These are phyloP conservation scores for Aspergillus caelatus DNA, from an alignment of 2,329 filamentous ascomycete genomes.

Conservation along the genomic window DNA sequence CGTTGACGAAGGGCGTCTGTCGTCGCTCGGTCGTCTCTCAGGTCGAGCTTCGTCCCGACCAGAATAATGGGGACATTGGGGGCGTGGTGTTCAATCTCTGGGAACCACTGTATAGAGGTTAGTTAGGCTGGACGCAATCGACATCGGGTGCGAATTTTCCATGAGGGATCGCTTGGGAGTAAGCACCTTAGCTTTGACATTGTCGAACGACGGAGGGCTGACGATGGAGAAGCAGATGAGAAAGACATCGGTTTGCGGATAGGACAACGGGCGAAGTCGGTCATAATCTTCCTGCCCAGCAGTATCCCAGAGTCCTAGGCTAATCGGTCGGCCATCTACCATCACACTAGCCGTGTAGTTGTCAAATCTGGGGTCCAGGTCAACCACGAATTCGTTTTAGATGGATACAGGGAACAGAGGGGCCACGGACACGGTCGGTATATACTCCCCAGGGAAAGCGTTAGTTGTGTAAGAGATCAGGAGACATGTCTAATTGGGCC, in stretches of 20 bases:
- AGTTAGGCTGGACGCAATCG: conserved; percentile 10
- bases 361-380: conserved; percentile 70
- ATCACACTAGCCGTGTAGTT: conserved; percentile 99
- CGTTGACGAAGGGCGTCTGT: conserved; percentile 81
- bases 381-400: conserved; percentile 20
- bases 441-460: conserved; percentile 99
- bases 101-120: conserved; percentile 72
- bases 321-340: conserved; percentile 98
- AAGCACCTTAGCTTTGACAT: conserved; percentile 94
- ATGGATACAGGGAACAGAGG: conserved; percentile 19
- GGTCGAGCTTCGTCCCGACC: conserved; percentile 94
- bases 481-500: conserved; percentile 77
- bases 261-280: conserved; percentile 88
- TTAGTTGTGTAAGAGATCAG: conserved; percentile 99
- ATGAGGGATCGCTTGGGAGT: neutral
- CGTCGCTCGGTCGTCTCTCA: conserved; percentile 84
- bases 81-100: conserved; percentile 95
- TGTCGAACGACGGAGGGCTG: conserved; percentile 96
- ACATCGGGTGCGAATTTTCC: neutral
- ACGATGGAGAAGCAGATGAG: conserved; percentile 98
- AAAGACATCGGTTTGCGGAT: conserved; percentile 98
- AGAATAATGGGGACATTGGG: conserved; percentile 95
- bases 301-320: conserved; percentile 96
- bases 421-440: conserved; percentile 75
- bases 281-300: conserved; percentile 99